Base-by-base conservation (phyloP, 192 early-diverging fungal genomes). In the Spizellomyces sp. region DNA sequence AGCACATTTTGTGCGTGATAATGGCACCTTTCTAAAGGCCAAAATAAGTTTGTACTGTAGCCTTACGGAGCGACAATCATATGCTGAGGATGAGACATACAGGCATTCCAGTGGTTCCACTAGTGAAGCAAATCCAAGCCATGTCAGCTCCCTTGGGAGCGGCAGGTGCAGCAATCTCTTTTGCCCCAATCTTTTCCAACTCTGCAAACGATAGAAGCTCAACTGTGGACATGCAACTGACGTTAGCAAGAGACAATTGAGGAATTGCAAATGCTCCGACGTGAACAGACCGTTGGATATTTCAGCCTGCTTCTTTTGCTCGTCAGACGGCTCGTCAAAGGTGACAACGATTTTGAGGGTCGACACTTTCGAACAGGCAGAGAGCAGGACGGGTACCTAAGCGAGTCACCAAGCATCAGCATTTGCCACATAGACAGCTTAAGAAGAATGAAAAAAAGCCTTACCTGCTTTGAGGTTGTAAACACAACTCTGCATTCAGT, bases 121-220 rank as follows among this genome's bases (percentile, higher is more conserved):
- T 87, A 14, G 92, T 94, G 75, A 90, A 94, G 58, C 93, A 94
- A 48, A 99, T 94, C n/a, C 87, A 90, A 0, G 92, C 93, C 8
- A 92, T 66, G 76, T 92, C 90, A n/a, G 86, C 81, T 9, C 83
- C 66, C 7, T 68, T 80, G 9, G 90, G 92, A 6, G 83, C 69
- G 36, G 68, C 67, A 19, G 80, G 75, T 6, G 81, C 57, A 8
- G 78, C 68, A 12, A 74, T 70, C 54, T 84, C 77, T 43, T 79
- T 74, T 48, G 66, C 70, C 45, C 92, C 92, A 17, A 82, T 58
- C 9, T 80, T 75, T 74, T 92, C 90, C 5, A 92, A 66, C 12
- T 92, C 88, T 8, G 60, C 70, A 71, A 89, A 88, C 42, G 86
- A 79, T 44, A 85, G 46, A 9, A 90, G 45, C 75, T 76, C 44